Base-by-base conservation (phyloP, 139 green algal genomes). In the Zygnema cylindricum region DNA sequence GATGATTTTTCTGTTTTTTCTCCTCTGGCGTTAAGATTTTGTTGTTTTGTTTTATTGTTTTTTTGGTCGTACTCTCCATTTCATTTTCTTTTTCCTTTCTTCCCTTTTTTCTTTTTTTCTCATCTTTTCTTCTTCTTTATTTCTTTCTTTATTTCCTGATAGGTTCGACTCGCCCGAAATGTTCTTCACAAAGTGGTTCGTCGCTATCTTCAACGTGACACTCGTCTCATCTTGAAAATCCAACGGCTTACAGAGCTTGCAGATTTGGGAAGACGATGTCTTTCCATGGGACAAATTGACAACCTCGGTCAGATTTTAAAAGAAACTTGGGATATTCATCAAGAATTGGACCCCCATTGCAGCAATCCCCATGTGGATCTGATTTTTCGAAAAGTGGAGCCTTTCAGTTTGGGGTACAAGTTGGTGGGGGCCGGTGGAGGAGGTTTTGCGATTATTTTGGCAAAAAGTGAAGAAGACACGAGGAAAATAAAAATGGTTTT, bases 261-360 rank as follows among this genome's bases (percentile, higher is more conserved):
- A 25, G 83, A 54, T 38, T 40, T 55, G 35, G 85, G 57, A 81
- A 57, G 69, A 0, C n/a, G 40, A 22, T 81, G 57, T 30, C 40
- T 91, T 11, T 7, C 79, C 1, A 89, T 69, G 36, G 73, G 35
- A 33, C 23, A 69, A n/a, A 43, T 91, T 23, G 25, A 42, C 30
- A 32, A 36, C 1, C 49, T 91, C 22, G 86, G 86, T 25, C 41
- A 39, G 35, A 78, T 91, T 25, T 57, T 91, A 11, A 39, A 40
- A 21, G 41, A 88, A 7, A 84, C 86, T 1, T 91, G 86, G 86
- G 30, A 38, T 21, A 54, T 91, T 7, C 78, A 91, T 55, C 86
- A 91, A 69, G 86, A 91, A 39, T 77, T 91, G 33, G 86, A 89
- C 39, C 86, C 86, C 39, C 49, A 91, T 49, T 89, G 86, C 22